Evolutionary conservation across 2,329 filamentous ascomycete species (phyloP), one percentile per base, ranked within the genome.

Genomic region (Pseudogymnoascus sp.): DNA sequence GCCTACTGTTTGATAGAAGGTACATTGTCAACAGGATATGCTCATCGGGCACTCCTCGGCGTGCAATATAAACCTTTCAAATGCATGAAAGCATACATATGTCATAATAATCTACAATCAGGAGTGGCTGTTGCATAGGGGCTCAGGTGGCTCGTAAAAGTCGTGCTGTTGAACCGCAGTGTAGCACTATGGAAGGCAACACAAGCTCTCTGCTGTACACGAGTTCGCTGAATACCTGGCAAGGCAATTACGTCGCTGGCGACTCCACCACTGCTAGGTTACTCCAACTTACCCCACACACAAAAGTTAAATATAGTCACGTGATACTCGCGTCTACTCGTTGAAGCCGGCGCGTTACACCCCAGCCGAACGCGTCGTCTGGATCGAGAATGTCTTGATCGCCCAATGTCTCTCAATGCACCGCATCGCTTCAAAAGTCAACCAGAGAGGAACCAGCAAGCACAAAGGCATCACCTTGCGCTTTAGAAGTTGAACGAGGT

Each of bases 281-380:
- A 55, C 49, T 33, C 49, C 49, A 55, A 55, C 49, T 55, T 55
- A 55, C 28, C 49, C 49, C 49, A 55, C 49, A 33, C 49, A 55
- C 49, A 22, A 19, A 19, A 11, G 14, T 30, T 12, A 55, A 55
- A 7, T 55, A 2, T 55, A 3, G 49, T 55, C 49, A 55, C 49
- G 7, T 55, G 49, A 55, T 55, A 33, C n/a, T 55, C 49, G 49
- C 49, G 49, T 33, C 49, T 14, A 7, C 28, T 33, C 16, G 8
- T 12, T 33, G 5, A 55, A 55, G 9, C n/a, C 16, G 5, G 14
- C 49, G 28, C 49, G 28, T 55, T 19, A 6, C n/a, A 7, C 28
- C 25, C 9, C n/a, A 7, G 28, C 22, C n/a, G 3, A 35, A 55
- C 49, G 25, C 49, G 49, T 35, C 49, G 49, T 35, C 49, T 35